Conservation (phyloP, 2,329 filamentous ascomycete species). For the Aspergillus tamarii region DNA sequence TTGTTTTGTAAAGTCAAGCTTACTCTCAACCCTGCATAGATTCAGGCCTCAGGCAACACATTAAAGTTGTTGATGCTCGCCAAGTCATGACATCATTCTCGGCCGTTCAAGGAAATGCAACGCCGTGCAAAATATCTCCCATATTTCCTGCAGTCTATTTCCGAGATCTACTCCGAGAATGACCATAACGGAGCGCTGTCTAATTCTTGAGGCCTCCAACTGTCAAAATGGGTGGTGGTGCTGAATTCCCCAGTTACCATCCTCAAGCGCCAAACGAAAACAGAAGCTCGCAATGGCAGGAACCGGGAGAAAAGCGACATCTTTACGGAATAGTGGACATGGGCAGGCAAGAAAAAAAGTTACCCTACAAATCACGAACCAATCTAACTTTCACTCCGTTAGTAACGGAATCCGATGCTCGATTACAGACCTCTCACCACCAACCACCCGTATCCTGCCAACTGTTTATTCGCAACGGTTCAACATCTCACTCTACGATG, state of each 20-base stretch:
- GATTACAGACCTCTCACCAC: conserved; percentile 74
- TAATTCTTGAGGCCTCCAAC: rapidly evolving
- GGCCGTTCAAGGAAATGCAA: background rate
- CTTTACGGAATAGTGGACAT: background rate
- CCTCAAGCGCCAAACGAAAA: background rate
- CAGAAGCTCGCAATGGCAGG: background rate
- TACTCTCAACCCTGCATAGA: too few species aligned
- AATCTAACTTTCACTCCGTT: background rate
- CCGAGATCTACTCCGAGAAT: background rate
- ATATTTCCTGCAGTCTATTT: background rate
- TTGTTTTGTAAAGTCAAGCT: background rate
- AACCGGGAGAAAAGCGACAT: background rate
- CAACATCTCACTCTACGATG: conserved; percentile 83
- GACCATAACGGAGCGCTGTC: background rate
- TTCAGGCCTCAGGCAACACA: too few species aligned
- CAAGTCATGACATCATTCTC: conserved; percentile 1
- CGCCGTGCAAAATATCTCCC: too few species aligned
- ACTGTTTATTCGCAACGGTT: conserved; percentile 77
- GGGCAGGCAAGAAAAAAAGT: background rate
- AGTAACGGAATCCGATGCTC: conserved; percentile 91
- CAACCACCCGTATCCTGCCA: conserved; percentile 71
- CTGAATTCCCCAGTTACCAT: background rate
- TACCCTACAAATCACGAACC: background rate
- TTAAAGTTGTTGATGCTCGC: too few species aligned
- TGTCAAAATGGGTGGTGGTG: background rate